Conservation (phyloP, 1,139 yeast species). For the Eremothecium cymbalariae region DNA sequence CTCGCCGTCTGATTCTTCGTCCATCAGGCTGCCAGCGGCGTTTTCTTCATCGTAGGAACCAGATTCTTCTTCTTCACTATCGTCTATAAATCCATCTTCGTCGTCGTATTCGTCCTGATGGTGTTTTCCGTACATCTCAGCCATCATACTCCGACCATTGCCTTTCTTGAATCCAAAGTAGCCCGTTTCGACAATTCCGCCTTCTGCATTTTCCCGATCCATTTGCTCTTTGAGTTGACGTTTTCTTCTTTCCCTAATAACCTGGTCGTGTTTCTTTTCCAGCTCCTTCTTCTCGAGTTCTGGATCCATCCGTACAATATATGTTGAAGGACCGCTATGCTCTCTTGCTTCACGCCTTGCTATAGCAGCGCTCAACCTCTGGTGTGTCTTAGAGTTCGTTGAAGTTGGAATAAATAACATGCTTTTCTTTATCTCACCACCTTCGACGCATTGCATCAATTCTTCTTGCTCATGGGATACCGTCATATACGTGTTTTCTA, state of each 20-base stretch:
- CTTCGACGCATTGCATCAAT: conserved; percentile 48
- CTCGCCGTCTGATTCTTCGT: conserved; percentile 35
- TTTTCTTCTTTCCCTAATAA: conserved; percentile 62
- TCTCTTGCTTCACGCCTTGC: conserved; percentile 49
- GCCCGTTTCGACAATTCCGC: conserved; percentile 33
- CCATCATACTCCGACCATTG: conserved; percentile 23
- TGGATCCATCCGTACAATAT: conserved; percentile 81
- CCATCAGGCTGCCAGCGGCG: conserved; percentile 41
- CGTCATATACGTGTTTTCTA: conserved; percentile 65
- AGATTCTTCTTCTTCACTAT: conserved; percentile 49
- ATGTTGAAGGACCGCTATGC: conserved; percentile 53
- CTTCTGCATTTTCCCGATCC: conserved; percentile 41
- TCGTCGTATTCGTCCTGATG: conserved; percentile 37
- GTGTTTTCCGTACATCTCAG: conserved; percentile 17
- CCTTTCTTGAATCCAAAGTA: conserved; percentile 22
- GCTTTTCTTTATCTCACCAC: conserved; percentile 41
- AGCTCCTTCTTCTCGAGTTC: conserved; percentile 72
- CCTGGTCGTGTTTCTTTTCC: conserved; percentile 70
- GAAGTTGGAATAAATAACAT: conserved; percentile 84
- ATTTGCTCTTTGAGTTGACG: conserved; percentile 46
- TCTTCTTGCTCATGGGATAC: conserved; percentile 66
- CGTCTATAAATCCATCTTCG: conserved; percentile 35
- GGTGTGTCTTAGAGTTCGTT: conserved; percentile 72
- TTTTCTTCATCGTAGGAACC: conserved; percentile 42
- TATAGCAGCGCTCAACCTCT: conserved; percentile 69